Base-by-base conservation (phyloP, 2,329 filamentous ascomycete species). In the Stagonosporopsis chrysanthemi region DNA sequence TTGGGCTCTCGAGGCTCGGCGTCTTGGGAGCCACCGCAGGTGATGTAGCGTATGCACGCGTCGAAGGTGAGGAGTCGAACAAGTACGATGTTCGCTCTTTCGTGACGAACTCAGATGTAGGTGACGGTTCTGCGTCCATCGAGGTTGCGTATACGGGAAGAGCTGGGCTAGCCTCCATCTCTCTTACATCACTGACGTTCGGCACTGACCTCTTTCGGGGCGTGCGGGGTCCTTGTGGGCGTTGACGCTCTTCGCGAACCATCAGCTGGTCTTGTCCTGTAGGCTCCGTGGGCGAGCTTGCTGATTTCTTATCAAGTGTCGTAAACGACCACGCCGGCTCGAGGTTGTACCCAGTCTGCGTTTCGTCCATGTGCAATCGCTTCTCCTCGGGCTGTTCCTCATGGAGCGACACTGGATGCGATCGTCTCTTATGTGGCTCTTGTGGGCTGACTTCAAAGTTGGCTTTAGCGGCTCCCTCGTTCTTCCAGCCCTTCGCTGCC, bases 291-390 rank as follows among this genome's bases (percentile, higher is more conserved):
- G 31, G 4, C 31, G n/a, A 33, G 31, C 31, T 33, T 8, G 31
- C 14, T 61, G 75, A 80, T 61, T 77, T 80, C 56, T 82, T 80
- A 58, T 80, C 77, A 69, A 78, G 74, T 48, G 68, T 54, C 23
- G 67, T 65, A 55, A 77, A 78, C 2, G 72, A 73, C 76, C 76
- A 77, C 17, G 70, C 64, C 36, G 74, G 68, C 51, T 73, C 69
- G 8, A 63, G 47, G 17, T 48, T 33, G 15, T 19, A 47, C 59
- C 49, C 38, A 42, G 39, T 56, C 17, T 60, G 51, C 28, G 38
- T 38, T 23, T 68, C 65, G n/a, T 56, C 54, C 17, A 67, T 68
- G 48, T 75, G 73, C 36, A 71, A 22, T 11, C 73, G 72, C 53
- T 76, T 76, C 50, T 72, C 74, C 31, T 71, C 55, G 7, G 71